These are phyloP conservation scores for Magnolia kwangsiensis DNA, from an alignment of 164 flowering plant species.

Conservation along the genomic window DNA sequence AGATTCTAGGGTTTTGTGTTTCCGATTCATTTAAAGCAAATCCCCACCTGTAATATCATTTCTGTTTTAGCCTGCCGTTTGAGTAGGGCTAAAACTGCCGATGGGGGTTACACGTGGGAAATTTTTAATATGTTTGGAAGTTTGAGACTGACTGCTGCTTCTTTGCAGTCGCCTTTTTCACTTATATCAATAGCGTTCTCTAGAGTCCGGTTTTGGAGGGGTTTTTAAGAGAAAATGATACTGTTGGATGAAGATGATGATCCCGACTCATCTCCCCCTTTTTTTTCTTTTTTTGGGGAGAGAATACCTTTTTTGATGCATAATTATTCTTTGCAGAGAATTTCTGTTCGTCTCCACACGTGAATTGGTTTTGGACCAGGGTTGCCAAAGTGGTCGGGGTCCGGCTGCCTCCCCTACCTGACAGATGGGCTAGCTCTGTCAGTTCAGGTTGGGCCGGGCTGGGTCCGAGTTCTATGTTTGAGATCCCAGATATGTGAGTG, in stretches of 20 bases:
- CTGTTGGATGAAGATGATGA: neutral
- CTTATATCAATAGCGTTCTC: slow-evolving; percentile 11
- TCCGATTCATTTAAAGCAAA: neutral
- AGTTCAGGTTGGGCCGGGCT: too few species aligned
- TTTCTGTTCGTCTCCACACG: too few species aligned
- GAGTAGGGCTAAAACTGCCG: neutral
- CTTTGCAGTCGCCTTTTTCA: neutral
- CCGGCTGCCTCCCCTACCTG: too few species aligned
- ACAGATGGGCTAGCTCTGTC: too few species aligned
- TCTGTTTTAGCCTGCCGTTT: neutral
- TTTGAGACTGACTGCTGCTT: neutral
- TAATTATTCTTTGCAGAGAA: too few species aligned
- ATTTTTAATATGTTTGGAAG: neutral
- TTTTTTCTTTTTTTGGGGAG: too few species aligned
- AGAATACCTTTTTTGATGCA: too few species aligned
- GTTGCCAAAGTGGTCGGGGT: too few species aligned
- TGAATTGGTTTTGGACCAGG: too few species aligned
- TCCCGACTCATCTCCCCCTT: too few species aligned
- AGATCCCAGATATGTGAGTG: too few species aligned
- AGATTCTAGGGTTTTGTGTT: neutral
- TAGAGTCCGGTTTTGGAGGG: slow-evolving; percentile 22
- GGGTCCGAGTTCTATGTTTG: too few species aligned
- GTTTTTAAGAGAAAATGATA: slow-evolving; percentile 5
- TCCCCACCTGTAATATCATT: slow-evolving; percentile 1
- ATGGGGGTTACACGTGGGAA: neutral